phyloP scores from a whole-genome alignment of 1,139 yeast species.

The Saccharomycopsis crataegensis region DNA sequence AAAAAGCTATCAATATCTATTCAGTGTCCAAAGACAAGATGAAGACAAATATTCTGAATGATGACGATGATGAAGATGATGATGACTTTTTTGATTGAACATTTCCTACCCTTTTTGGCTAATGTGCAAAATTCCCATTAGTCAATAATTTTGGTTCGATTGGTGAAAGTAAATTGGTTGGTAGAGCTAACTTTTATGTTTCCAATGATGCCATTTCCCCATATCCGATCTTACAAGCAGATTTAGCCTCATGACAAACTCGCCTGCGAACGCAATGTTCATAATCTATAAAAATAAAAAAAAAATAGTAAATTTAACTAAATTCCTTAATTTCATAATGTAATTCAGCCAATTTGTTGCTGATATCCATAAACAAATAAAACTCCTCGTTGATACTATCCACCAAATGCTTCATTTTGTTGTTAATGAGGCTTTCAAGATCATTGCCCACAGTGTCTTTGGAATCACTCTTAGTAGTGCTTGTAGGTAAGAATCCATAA shows the following conservation, averaged over 20 bases:
- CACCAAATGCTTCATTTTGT: constrained; percentile 23
- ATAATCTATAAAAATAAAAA: too few relatives aligned
- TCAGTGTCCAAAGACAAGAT: constrained; percentile 22
- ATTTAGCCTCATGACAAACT: too few relatives aligned
- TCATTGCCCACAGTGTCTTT: constrained; percentile 9
- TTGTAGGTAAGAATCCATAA: constrained; percentile 14
- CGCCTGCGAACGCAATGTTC: too few relatives aligned
- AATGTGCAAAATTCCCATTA: not conserved
- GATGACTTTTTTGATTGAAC: constrained; percentile 26
- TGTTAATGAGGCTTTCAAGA: constrained; percentile 12
- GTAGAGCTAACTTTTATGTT: too few relatives aligned
- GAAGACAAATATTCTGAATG: not conserved
- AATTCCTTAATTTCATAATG: constrained; percentile 61
- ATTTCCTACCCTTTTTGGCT: not conserved
- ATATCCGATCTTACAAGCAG: too few relatives aligned
- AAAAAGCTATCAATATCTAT: constrained; percentile 31
- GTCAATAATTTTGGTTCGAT: too few relatives aligned
- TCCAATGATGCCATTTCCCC: too few relatives aligned
- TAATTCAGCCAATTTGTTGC: constrained; percentile 82
- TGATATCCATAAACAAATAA: constrained; percentile 78
- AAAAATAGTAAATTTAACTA: not conserved
- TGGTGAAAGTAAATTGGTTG: too few relatives aligned
- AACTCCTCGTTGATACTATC: constrained; percentile 75
- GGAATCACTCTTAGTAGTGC: not conserved
- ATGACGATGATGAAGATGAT: constrained; percentile 27